These are phyloP conservation scores for Corniculantispora saksenae DNA, from an alignment of 2,329 filamentous ascomycete species.

Conservation along the genomic window DNA sequence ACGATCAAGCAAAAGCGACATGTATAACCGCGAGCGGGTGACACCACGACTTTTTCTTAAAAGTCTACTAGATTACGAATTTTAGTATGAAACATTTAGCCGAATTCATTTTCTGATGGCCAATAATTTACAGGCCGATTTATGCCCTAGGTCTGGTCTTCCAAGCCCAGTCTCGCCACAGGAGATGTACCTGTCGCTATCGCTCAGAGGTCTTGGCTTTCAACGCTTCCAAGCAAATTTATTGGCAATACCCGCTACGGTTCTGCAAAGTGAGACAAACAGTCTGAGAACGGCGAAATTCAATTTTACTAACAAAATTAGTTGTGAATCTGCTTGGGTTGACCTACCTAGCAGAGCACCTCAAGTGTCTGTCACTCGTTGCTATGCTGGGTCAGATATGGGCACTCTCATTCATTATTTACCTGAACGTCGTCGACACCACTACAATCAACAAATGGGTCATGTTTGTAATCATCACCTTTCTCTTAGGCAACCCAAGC, in stretches of 20 bases:
- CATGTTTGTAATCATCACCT: constrained; percentile 35
- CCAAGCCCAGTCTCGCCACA: constrained; percentile 50
- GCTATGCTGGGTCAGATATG: constrained; percentile 50
- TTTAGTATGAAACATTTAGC: constrained; percentile 40
- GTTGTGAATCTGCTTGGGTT: constrained; percentile 45
- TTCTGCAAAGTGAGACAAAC: constrained; percentile 42
- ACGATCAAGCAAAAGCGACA: constrained; percentile 57
- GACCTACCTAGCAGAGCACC: constrained; percentile 47
- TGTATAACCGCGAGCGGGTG: constrained; percentile 60
- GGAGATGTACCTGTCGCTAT: constrained; percentile 53
- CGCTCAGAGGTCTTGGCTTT: constrained; percentile 51
- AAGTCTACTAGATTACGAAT: constrained; percentile 54
- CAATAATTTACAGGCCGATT: constrained; percentile 36
- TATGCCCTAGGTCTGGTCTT: constrained; percentile 52
- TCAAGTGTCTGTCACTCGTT: constrained; percentile 45
- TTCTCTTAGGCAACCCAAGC: constrained; percentile 38
- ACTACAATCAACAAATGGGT: constrained; percentile 33
- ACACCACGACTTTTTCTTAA: constrained; percentile 48
- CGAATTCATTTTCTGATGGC: background rate
- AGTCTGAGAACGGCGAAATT: constrained; percentile 23
- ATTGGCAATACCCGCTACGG: constrained; percentile 53
- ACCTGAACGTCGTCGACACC: constrained; percentile 38
- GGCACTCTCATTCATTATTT: constrained; percentile 54
- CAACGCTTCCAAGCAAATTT: constrained; percentile 56
- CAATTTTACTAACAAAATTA: background rate